Evolutionary conservation across 305 asterid genomes (phyloP), one percentile per base, ranked within the genome.

Genomic region (Petunia hybrid): DNA sequence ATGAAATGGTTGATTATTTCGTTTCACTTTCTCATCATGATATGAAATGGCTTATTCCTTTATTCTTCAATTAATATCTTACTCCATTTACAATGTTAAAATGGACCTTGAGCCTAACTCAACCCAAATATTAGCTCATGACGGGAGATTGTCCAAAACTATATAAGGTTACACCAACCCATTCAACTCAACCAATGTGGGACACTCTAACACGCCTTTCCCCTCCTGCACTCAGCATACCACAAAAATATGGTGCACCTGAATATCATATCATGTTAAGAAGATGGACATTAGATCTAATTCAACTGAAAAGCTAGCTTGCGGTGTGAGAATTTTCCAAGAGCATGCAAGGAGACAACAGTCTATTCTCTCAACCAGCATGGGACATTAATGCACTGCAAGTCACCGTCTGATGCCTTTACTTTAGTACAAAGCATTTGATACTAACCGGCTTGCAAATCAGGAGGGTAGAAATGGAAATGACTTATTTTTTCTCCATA

Each of bases 401-500:
- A 73, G 35, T 51, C 43, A 73, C 63, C 63, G 35, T 51, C 61
- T 71, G 7, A 36, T 73, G 62, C 35, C 78, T 36, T 51, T 48
- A 48, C 56, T 48, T 73, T 57, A 35, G 6, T 73, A 31, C 48
- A 48, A 51, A 51, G 13, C 22, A 73, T 51, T 51, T 9, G 35
- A 51, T 51, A 51, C 36, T 7, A 73, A 73, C 36, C 46, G 8
- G 63, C 46, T 57, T 12, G 5, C n/a, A 51, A 36, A 51, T 36
- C 63, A 36, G 46, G 40, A 73, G 62, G 35, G 35, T 73, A 12
- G 78, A 71, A 46, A 51, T 73, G 35, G 63, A 48, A 71, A 71
- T 71, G 77, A 35, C 77, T 71, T 71, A 42, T 48, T 68, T 35
- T 48, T 48, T 70, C 31, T 71, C 61, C 43, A 71, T 71, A 71